These are phyloP conservation scores for Fusarium secorum DNA, from an alignment of 2,329 filamentous ascomycete species.

Conservation along the genomic window DNA sequence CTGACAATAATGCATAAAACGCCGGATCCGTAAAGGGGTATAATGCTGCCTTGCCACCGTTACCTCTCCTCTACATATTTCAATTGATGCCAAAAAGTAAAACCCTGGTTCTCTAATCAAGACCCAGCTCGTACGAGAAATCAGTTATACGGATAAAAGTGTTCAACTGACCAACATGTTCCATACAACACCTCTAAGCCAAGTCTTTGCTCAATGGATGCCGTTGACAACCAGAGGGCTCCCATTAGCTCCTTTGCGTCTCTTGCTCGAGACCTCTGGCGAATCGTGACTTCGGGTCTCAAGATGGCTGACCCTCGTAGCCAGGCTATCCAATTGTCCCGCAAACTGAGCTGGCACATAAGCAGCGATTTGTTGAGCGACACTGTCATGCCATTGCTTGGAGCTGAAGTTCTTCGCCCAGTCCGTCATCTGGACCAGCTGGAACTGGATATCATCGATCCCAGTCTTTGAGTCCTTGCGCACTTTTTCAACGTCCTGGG, in stretches of 20 bases:
- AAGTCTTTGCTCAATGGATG: slow-evolving; percentile 2
- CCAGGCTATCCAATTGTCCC: slow-evolving; percentile 32
- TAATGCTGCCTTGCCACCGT: slow-evolving; percentile 19
- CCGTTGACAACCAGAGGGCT: slow-evolving; percentile 18
- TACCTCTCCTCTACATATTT: not conserved
- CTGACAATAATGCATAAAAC: slow-evolving; percentile 2
- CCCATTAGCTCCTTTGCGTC: slow-evolving; percentile 36
- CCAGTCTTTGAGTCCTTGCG: slow-evolving; percentile 37
- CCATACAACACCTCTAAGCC: not conserved
- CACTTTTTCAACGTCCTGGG: not conserved
- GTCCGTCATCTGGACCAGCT: slow-evolving; percentile 51
- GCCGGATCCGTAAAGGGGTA: slow-evolving; percentile 28
- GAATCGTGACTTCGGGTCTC: slow-evolving; percentile 23
- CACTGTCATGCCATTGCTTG: slow-evolving; percentile 50
- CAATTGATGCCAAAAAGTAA: slow-evolving; percentile 9
- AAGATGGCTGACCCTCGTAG: slow-evolving; percentile 29
- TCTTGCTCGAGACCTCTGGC: slow-evolving; percentile 28
- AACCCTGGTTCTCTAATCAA: not conserved
- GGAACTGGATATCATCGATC: slow-evolving; percentile 46
- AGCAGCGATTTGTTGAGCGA: slow-evolving; percentile 49
- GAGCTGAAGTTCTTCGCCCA: slow-evolving; percentile 61
- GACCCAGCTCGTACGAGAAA: not conserved
- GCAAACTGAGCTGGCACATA: slow-evolving; percentile 35
- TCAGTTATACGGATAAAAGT: not conserved
- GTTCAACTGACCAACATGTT: not conserved